Conservation (phyloP, 2,329 filamentous ascomycete genomes). For the Biscogniauxia marginata region DNA sequence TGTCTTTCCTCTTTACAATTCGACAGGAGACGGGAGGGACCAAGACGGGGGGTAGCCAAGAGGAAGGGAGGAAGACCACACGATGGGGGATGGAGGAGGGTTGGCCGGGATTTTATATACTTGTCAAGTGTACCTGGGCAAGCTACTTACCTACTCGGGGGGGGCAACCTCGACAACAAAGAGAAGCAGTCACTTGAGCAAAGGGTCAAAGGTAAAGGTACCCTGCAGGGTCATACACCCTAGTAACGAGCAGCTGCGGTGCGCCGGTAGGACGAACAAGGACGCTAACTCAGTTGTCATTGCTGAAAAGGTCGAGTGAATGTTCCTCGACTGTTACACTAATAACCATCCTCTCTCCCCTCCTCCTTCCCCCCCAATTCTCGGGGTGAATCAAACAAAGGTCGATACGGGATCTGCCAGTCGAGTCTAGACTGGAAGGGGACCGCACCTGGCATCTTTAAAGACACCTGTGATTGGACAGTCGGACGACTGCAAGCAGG, state of each 20-base stretch:
- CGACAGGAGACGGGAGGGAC: constrained; percentile 12
- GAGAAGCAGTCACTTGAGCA: constrained; percentile 12
- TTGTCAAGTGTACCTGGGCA: constrained; percentile 10
- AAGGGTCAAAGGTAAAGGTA: constrained; percentile 12
- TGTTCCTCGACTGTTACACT: constrained; percentile 20
- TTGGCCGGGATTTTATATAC: constrained; percentile 27
- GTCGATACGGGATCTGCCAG: constrained; percentile 24
- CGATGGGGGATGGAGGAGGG: constrained; percentile 17
- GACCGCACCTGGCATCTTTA: constrained; percentile 19
- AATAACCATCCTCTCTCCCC: constrained; percentile 1
- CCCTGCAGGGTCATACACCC: constrained; percentile 14
- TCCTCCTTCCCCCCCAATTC: constrained; percentile 14
- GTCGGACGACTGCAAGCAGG: constrained; percentile 22
- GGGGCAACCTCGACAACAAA: constrained; percentile 17
- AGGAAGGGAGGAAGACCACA: constrained; percentile 13
- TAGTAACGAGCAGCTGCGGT: background rate
- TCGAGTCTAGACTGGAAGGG: constrained; percentile 26
- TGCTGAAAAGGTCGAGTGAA: background rate
- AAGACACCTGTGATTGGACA: constrained; percentile 25
- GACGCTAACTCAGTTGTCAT: background rate
- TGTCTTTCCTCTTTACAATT: constrained; percentile 15
- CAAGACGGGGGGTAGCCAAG: constrained; percentile 13
- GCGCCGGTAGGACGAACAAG: background rate
- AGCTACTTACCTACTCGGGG: background rate
- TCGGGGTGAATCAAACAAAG: constrained; percentile 15